Percentiles rank a stretch among this genome's conserved stretches.
Conservation (phyloP, 192 early-diverging fungal species). For the Backusella mclennaniae region DNA sequence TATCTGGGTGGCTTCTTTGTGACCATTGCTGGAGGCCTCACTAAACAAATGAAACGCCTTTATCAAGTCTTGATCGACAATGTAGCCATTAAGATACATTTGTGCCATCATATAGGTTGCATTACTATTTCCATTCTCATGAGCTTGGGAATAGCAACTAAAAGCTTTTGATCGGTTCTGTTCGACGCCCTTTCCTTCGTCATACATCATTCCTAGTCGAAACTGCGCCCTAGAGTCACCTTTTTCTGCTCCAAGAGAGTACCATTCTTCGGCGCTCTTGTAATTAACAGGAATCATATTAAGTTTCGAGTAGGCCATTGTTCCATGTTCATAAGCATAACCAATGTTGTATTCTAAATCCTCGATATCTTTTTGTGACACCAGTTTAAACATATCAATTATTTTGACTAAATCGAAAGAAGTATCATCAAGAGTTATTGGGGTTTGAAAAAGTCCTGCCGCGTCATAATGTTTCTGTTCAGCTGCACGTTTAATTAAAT, state of each 20-base stretch:
- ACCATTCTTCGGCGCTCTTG: constrained; percentile 19
- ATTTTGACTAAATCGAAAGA: neutral
- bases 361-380: neutral
- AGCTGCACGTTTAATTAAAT: constrained; percentile 16
- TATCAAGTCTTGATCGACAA: neutral
- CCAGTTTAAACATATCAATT: neutral
- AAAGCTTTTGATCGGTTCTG: constrained; percentile 24
- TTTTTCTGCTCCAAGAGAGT: constrained; percentile 20
- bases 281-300: neutral
- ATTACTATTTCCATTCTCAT: constrained; percentile 10
- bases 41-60: neutral
- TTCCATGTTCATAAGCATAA: neutral
- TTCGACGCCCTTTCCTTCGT: constrained; percentile 28
- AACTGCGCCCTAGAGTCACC: constrained; percentile 26
- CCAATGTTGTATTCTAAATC: constrained; percentile 11
- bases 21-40: neutral
- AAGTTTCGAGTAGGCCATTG: neutral
- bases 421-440: neutral
- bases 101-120: neutral
- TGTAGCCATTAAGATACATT: neutral
- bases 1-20: neutral
- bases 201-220: constrained; percentile 19
- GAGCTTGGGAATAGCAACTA: constrained; percentile 18
- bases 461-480: neutral
- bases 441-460: no score